Evolutionary conservation across 257 asterid species (phyloP).

Genomic region (Solanum lignicaule): DNA sequence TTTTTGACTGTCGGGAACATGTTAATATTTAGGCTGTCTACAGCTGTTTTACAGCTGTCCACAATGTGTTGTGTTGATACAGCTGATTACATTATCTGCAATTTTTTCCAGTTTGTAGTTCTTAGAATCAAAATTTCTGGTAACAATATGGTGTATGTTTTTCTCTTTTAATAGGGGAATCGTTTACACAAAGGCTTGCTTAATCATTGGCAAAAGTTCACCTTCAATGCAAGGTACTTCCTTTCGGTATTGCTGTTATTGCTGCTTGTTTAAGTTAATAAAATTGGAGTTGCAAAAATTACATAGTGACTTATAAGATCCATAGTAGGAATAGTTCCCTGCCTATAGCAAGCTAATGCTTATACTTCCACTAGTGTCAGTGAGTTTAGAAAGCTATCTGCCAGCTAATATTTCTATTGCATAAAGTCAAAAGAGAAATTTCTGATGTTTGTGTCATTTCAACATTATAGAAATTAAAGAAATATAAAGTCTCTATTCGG

Average conservation of each 20-base stretch:
- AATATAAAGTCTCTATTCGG: neutral
- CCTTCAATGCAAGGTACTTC: slow-evolving; percentile 85
- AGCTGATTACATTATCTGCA: neutral
- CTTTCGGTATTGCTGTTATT: neutral
- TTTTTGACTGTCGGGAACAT: neutral
- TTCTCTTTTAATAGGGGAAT: slow-evolving; percentile 52
- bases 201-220: slow-evolving; percentile 95
- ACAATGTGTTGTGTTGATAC: neutral
- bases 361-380: neutral
- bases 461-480: neutral
- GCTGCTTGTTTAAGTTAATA: neutral
- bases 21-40: neutral
- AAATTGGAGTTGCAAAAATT: neutral
- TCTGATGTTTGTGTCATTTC: neutral
- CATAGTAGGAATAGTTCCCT: neutral
- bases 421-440: neutral
- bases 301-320: neutral
- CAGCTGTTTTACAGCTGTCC: neutral
- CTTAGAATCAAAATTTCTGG: neutral
- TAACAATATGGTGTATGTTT: neutral
- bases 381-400: neutral
- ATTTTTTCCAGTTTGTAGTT: neutral
- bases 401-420: neutral
- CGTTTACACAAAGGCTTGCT: slow-evolving; percentile 84
- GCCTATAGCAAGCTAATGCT: neutral